These are phyloP conservation scores for Fragilaria crotonensis DNA, from an alignment of 108 stramenopile species.

Conservation along the genomic window DNA sequence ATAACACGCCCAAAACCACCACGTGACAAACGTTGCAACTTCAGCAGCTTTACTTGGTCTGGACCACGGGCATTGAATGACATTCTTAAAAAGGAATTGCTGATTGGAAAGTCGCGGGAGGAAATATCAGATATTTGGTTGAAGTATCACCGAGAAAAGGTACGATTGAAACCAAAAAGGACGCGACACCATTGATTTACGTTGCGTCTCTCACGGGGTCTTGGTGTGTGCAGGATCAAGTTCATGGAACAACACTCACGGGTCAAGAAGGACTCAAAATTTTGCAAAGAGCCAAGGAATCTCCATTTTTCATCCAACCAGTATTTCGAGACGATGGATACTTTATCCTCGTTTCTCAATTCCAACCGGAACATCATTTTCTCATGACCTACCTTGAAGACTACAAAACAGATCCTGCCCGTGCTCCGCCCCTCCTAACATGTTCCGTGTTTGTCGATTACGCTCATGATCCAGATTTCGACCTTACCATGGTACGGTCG, in stretches of 20 bases:
- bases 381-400: constrained; percentile 77
- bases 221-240: background rate
- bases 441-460: constrained; percentile 76
- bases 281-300: constrained; percentile 4
- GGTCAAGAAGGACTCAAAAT: background rate
- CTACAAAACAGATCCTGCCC: constrained; percentile 76
- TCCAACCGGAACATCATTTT: constrained; percentile 66
- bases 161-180: constrained; percentile 10
- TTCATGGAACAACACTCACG: background rate
- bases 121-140: constrained; percentile 77
- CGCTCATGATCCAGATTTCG: constrained; percentile 40
- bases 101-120: constrained; percentile 40
- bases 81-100: constrained; percentile 65
- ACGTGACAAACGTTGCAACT: too few relatives aligned
- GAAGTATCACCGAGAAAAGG: constrained; percentile 53
- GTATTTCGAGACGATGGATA: constrained; percentile 78
- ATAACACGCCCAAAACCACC: too few relatives aligned
- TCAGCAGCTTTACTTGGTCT: constrained; percentile 49
- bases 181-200: constrained; percentile 5
- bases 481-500: constrained; percentile 57
- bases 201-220: background rate
- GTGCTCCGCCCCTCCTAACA: constrained; percentile 69
- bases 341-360: constrained; percentile 78
- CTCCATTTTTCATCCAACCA: constrained; percentile 80
- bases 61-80: constrained; percentile 65